Evolutionary conservation across 805 yeast genomes (phyloP).

Genomic region (Candida arabinofermentans): DNA sequence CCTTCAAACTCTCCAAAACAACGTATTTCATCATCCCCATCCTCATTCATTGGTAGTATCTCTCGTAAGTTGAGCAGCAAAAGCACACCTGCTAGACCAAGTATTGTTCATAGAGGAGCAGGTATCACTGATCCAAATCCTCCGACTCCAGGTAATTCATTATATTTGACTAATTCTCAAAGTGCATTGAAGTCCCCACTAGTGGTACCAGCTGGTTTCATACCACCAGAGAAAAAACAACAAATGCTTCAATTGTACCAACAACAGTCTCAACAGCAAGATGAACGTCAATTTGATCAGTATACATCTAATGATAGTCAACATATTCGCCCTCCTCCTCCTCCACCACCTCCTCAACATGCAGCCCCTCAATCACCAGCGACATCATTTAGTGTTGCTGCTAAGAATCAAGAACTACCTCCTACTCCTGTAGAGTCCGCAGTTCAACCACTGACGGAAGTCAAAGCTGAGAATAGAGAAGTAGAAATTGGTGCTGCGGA

Average conservation of each 20-base stretch:
- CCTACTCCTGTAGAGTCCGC: not conserved
- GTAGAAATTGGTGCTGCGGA: not conserved
- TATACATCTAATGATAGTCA: not conserved
- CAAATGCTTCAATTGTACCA: not conserved
- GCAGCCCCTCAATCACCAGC: not conserved
- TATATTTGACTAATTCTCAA: not conserved
- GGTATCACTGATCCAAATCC: slow-evolving; percentile 15
- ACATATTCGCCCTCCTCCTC: slow-evolving; percentile 1
- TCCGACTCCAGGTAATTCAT: not conserved
- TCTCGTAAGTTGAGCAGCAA: slow-evolving; percentile 22
- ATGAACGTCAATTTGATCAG: not conserved
- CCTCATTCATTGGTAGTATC: slow-evolving; percentile 26
- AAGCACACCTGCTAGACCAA: slow-evolving; percentile 10
- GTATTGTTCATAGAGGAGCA: slow-evolving; percentile 21
- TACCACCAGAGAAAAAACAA: not conserved
- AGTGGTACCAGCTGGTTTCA: slow-evolving; percentile 8
- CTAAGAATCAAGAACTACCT: not conserved
- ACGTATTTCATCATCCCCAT: slow-evolving; percentile 15
- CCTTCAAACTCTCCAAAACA: slow-evolving; percentile 10
- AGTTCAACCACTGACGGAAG: not conserved
- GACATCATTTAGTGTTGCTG: not conserved
- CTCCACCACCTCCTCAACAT: not conserved
- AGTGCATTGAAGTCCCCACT: slow-evolving; percentile 6
- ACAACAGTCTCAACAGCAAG: not conserved
- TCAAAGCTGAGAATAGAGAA: too few species aligned